Base-by-base conservation (phyloP, 768 basidiomycete species). In the Hypholoma fasciculare region DNA sequence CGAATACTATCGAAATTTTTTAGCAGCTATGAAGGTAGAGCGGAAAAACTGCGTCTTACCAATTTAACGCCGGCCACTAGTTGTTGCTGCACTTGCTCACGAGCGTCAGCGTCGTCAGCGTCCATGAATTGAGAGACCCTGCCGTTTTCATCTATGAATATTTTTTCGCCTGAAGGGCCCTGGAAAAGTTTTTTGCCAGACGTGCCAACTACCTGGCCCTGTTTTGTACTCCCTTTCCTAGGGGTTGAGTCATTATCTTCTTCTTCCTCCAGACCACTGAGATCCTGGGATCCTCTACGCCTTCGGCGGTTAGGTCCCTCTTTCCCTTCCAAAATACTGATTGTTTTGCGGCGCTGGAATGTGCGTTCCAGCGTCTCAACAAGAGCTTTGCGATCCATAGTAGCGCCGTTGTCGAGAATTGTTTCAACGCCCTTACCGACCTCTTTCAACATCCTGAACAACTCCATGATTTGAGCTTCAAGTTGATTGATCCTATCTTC, bases 381-480 rank as follows among this genome's bases (percentile, higher is more conserved):
- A 40, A 98, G 81, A 16, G 86, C 80, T 73, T 88, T 89, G 58
- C 94, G 82, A 66, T 96, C 90, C 84, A 94, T 85, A 7, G 79
- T 81, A 49, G 78, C 82, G 43, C 82, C 82, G 23, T 76, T 79
- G 69, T 88, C 90, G 17, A 91, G 74, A 58, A 95, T 85, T 60
- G 81, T 83, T 56, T 92, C 89, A 38, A 93, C 82, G 13, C 89
- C 88, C 56, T 82, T 85, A 14, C 89, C 87, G 37, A 90, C 82
- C 66, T 96, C 92, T 69, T 87, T 91, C 54, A 98, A 78, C 94
- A 97, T 96, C 63, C 89, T 82, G 77, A 96, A 98, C 16, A 98
- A 73, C 69, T 97, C 95, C 81, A 91, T 85, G 60, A 96, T 96
- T 76, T 97, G 92, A 12, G 88, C 82, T 68, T 97, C 94, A 13